Base-by-base conservation (phyloP, 1,139 yeast genomes). In the Saccharomyces hybrid region DNA sequence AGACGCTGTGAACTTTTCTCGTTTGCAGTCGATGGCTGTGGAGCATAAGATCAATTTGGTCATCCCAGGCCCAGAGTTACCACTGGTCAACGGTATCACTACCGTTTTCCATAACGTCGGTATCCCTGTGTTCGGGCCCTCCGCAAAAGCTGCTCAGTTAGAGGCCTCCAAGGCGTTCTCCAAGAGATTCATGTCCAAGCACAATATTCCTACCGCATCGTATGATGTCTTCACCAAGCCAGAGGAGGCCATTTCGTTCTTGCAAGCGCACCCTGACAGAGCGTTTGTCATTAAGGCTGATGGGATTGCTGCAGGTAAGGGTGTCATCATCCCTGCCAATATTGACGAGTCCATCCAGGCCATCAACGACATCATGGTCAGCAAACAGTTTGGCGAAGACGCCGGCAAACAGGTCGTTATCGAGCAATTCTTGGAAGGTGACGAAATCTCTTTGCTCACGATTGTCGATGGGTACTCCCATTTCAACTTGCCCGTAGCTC, bases 251-350 rank as follows among this genome's bases (percentile, higher is more conserved):
- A 81, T 78, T 67, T 74, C 77, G 53, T 90, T 89, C 70, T 77
- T 95, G 56, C 76, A 78, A 59, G 67, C 78, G 42, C 27, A 31
- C 3, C 80, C 85, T 48, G 81, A 84, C 69, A 87, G 87, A 71
- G 81, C 84, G 60, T 84, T 95, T 51, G 99, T 95, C 47, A 84
- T 95, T 71, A 95, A 95, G 76, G 99, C 99, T 9, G 93, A 95
- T 53, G 99, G 99, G 54, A 82, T 95, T 61, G 99, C 99, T 55
- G 99, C 96, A 34, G 99, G 99, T 60, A 95, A 95, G 73, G 99
- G 99, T 63, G 99, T 95, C 28, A 76, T 95, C 70, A 90, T 95
- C 64, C 99, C 99, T 53, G 79, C 83, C 55, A 79, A 83, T 55
- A 86, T 83, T 64, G 82, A 85, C 62, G 98, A 93, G 74, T 98